Evolutionary conservation across 176 grass and related monocot genomes (phyloP), one percentile per base, ranked within the genome.

Genomic region (Eleusine coracana): DNA sequence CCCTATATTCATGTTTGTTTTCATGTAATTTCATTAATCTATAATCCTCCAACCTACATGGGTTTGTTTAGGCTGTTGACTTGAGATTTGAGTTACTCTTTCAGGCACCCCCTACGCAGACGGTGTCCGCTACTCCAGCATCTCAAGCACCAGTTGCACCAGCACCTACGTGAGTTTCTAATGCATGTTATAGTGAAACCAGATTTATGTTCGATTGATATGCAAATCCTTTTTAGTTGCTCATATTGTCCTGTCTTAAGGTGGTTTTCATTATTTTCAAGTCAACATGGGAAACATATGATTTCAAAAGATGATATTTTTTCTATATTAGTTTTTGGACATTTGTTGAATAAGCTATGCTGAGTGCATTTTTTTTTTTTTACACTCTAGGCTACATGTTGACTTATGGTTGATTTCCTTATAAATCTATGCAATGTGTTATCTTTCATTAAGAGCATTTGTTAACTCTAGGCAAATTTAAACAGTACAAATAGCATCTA

Each of bases 81-180:
- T 49, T 13, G 28, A 76, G 29, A 78, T 80, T 51, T 54, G 5
- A 60, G 31, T 44, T 83, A 70, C 55, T 78, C 75, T 58, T 68
- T 34, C 64, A 94, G 94, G 86, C 87, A 8, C 87, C 89, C 23
- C 42, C 87, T 84, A 87, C 88, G 58, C 85, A 86, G 81, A 87
- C 89, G 40, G 86, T 88, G 16, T 74, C 83, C 51, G 77, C 82
- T 86, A 13, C 80, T 73, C 81, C 90, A 23, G 49, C 91, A 79
- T 66, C 89, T 82, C 87, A 88, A 86, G 84, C 69, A 52, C 54
- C 94, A 68, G 80, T 62, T 84, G 65, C 76, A 46, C 44, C 85
- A 16, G 63, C 87, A 80, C 87, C 90, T 75, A 75, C 14, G 89
- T 91, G 70, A 89, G 89, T 87, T 50, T 75, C 71, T 84, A 40